Evolutionary conservation across 768 basidiomycete genomes (phyloP).

Genomic region (Tricholoma terreum): DNA sequence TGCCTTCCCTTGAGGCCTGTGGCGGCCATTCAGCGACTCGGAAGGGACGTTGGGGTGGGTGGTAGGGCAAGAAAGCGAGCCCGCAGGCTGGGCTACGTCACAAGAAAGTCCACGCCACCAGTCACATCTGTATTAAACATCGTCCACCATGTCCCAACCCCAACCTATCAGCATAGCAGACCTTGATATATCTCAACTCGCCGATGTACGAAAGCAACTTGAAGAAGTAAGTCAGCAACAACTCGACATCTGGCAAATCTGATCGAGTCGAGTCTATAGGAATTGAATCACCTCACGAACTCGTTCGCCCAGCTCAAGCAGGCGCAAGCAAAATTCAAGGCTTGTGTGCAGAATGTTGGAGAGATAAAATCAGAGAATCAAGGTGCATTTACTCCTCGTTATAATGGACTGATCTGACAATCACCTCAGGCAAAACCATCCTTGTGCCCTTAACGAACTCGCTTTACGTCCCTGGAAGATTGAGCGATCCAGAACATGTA

Average conservation of each 20-base stretch:
- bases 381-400: conserved; percentile 31
- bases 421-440: conserved; percentile 69
- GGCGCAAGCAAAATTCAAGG: conserved; percentile 89
- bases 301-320: conserved; percentile 92
- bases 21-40: conserved; percentile 20
- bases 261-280: conserved; percentile 44
- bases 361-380: conserved; percentile 73
- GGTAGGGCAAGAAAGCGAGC: background rate
- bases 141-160: conserved; percentile 38
- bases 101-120: no score
- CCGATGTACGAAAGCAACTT: conserved; percentile 86
- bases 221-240: conserved; percentile 66
- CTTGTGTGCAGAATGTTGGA: conserved; percentile 77
- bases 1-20: conserved; percentile 20
- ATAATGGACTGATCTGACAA: background rate
- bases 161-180: conserved; percentile 81
- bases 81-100: no score
- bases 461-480: conserved; percentile 90
- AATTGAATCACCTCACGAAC: conserved; percentile 86
- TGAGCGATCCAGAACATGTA: conserved; percentile 80
- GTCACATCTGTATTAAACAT: conserved; percentile 14
- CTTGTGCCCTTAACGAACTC: conserved; percentile 93
- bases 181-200: conserved; percentile 81
- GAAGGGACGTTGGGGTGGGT: background rate
- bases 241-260: conserved; percentile 3